Percentiles rank a stretch among this genome's conserved stretches.
phyloP scores from a whole-genome alignment of 192 early-diverging fungal genomes.

The Jimgerdemannia flammicorona region DNA sequence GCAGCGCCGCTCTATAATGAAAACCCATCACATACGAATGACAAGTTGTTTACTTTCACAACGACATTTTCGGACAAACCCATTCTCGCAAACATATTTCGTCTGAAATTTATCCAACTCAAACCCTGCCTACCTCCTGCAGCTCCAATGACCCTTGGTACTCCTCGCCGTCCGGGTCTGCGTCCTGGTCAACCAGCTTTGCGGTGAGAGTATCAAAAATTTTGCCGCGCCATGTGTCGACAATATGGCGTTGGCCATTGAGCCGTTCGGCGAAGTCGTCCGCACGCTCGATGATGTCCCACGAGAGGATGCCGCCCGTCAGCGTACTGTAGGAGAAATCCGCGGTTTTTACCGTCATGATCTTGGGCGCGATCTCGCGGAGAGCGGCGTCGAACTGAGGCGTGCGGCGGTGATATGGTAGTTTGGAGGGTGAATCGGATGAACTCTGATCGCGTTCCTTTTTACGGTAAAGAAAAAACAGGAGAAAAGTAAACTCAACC shows the following conservation, averaged over 20 bases:
- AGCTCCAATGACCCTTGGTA: slow-evolving; percentile 20
- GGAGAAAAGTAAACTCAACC: background rate
- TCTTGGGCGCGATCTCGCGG: background rate
- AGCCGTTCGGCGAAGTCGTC: slow-evolving; percentile 15
- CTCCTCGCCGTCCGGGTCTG: slow-evolving; percentile 15
- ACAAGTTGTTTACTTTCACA: background rate
- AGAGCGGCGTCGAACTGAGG: too few species aligned
- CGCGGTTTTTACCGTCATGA: background rate
- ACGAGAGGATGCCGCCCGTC: slow-evolving; percentile 20
- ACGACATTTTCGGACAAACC: too few species aligned
- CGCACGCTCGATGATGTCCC: slow-evolving; percentile 22
- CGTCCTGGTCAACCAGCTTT: slow-evolving; percentile 19
- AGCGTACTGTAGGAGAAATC: background rate
- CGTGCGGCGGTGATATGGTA: too few species aligned
- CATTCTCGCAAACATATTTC: too few species aligned
- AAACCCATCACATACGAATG: background rate
- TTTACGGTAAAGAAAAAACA: too few species aligned
- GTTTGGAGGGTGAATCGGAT: too few species aligned
- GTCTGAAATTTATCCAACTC: background rate
- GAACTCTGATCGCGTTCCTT: too few species aligned
- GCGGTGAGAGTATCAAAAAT: slow-evolving; percentile 20
- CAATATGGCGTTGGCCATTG: slow-evolving; percentile 29
- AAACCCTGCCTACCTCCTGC: slow-evolving; percentile 13
- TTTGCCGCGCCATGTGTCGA: slow-evolving; percentile 27
- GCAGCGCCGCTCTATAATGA: slow-evolving; percentile 4